Conservation (phyloP, 2,329 filamentous ascomycete genomes). For the Apiospora arundinis region DNA sequence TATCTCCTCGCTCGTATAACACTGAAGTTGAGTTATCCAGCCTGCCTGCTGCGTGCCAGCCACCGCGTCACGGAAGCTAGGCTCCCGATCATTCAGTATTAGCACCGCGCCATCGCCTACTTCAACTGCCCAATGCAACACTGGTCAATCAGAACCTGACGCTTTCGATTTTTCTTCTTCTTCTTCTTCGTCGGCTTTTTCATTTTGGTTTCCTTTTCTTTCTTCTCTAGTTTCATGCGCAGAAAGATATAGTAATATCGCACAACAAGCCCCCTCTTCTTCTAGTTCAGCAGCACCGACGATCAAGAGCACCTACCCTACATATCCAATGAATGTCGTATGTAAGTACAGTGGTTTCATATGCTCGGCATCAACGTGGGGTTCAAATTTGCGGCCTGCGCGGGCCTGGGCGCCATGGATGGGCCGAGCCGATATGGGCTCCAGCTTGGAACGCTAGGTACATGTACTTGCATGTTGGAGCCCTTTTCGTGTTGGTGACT, state of each 20-base stretch:
- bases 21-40: no score
- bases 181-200: not conserved
- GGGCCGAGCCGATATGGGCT: constrained; percentile 18
- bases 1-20: no score
- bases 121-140: constrained; percentile 12
- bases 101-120: constrained; percentile 13
- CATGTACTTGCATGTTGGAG: not conserved
- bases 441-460: constrained; percentile 18
- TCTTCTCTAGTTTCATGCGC: not conserved
- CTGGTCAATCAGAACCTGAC: not conserved
- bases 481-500: not conserved
- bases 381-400: constrained; percentile 16
- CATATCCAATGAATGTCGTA: no score
- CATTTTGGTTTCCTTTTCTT: not conserved
- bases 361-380: constrained; percentile 12
- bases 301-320: no score
- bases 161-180: not conserved
- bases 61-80: constrained; percentile 17
- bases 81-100: constrained; percentile 7
- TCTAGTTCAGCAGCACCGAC: not conserved
- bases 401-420: constrained; percentile 18
- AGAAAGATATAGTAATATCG: not conserved
- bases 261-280: not conserved
- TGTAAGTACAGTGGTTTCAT: not conserved
- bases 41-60: not conserved